Evolutionary conservation across 192 early-diverging fungal species (phyloP).

Genomic region (Podila epigama): DNA sequence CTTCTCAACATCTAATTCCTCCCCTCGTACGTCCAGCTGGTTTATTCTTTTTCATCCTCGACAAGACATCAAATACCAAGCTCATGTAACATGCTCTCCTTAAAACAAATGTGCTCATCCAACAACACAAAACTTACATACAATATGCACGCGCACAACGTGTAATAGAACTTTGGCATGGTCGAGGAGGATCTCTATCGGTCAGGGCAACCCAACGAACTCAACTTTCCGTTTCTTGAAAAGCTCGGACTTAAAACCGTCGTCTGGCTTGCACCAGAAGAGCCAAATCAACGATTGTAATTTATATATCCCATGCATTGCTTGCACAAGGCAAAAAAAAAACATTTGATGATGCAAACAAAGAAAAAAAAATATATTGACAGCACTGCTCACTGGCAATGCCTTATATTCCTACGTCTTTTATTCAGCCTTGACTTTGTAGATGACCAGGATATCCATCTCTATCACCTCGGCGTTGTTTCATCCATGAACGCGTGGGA

Average conservation of each 20-base stretch:
- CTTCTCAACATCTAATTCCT: not conserved
- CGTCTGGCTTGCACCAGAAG: constrained; percentile 96
- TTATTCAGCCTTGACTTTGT: constrained; percentile 85
- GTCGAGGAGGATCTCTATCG: constrained; percentile 97
- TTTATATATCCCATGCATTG: too few relatives aligned
- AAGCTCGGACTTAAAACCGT: constrained; percentile 94
- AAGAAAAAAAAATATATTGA: not conserved
- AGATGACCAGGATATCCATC: constrained; percentile 96
- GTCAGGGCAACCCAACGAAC: constrained; percentile 97
- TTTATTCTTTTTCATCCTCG: not conserved
- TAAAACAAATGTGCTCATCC: constrained; percentile 2
- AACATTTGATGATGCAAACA: too few relatives aligned
- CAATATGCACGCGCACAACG: too few relatives aligned
- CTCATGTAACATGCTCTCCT: not conserved
- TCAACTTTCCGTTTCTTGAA: constrained; percentile 99
- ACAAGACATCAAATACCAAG: not conserved
- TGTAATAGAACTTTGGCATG: constrained; percentile 88
- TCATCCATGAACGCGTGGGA: constrained; percentile 93
- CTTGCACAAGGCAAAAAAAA: too few relatives aligned
- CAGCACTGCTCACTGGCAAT: not conserved
- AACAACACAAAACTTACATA: not conserved
- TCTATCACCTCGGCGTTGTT: constrained; percentile 90
- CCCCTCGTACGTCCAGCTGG: not conserved
- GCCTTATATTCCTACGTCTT: not conserved
- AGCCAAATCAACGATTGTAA: constrained; percentile 93